These are phyloP conservation scores for Aaosphaeria pasadenensis DNA, from an alignment of 2,329 filamentous ascomycete genomes.

Conservation along the genomic window DNA sequence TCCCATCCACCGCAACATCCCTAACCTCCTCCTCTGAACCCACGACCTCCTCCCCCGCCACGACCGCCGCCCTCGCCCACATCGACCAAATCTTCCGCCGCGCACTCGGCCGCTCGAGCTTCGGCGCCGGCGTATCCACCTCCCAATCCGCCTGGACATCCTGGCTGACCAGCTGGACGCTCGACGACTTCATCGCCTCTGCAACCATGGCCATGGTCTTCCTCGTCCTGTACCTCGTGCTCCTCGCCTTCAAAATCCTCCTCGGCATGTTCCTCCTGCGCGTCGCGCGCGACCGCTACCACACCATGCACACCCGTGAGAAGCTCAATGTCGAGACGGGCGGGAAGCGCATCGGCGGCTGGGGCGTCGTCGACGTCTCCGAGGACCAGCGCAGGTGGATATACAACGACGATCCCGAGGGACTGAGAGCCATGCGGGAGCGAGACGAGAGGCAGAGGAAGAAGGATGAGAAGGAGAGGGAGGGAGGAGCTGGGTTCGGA, in stretches of 20 bases:
- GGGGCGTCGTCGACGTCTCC: slow-evolving; percentile 80
- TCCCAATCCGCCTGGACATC: slow-evolving; percentile 31
- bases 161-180: slow-evolving; percentile 49
- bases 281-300: slow-evolving; percentile 76
- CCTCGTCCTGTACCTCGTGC: slow-evolving; percentile 76
- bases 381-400: slow-evolving; percentile 86
- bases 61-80: slow-evolving; percentile 73
- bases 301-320: slow-evolving; percentile 73
- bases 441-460: slow-evolving; percentile 61
- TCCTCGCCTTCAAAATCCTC: slow-evolving; percentile 77
- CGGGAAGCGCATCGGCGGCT: slow-evolving; percentile 75
- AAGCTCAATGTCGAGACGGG: slow-evolving; percentile 57
- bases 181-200: slow-evolving; percentile 72
- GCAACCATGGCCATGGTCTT: slow-evolving; percentile 84
- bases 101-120: slow-evolving; percentile 71
- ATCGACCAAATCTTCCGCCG: slow-evolving; percentile 76
- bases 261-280: slow-evolving; percentile 84
- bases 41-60: slow-evolving; percentile 60
- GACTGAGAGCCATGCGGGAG: slow-evolving; percentile 58
- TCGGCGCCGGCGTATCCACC: slow-evolving; percentile 46
- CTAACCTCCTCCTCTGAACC: slow-evolving; percentile 52
- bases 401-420: slow-evolving; percentile 79
- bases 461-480: slow-evolving; percentile 54
- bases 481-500: slow-evolving; percentile 57
- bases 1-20: slow-evolving; percentile 62